A percentile compares a stretch with the other conserved stretches of the same genome.
phyloP scores from a whole-genome alignment of 192 early-diverging fungal genomes.

The Rhizoclosmatium sp. region DNA sequence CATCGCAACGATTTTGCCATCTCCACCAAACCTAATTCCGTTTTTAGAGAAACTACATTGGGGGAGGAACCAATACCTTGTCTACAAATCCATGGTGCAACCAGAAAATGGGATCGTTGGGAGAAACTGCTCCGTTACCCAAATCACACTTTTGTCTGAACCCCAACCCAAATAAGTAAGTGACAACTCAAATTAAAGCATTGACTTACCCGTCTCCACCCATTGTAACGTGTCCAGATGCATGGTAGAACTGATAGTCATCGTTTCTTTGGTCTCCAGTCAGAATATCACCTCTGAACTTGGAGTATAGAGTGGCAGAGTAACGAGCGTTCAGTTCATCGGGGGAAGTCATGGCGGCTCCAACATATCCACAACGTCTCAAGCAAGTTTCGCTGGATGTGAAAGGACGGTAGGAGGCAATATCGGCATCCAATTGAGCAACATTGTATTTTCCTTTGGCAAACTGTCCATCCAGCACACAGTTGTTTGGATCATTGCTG shows the following conservation, averaged over 20 bases:
- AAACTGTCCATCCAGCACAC: conserved; percentile 17
- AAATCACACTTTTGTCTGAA: conserved; percentile 3
- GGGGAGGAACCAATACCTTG: background rate
- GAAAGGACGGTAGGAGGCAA: background rate
- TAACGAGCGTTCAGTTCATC: conserved; percentile 14
- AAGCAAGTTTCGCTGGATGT: conserved; percentile 18
- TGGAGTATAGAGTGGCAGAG: conserved; percentile 11
- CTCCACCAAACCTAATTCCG: conserved; percentile 28
- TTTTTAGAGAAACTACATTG: too few species aligned
- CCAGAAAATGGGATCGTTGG: conserved; percentile 32
- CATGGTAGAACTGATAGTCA: background rate
- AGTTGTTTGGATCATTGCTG: conserved; percentile 20
- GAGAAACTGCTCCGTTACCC: conserved; percentile 17
- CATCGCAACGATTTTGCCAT: conserved; percentile 21
- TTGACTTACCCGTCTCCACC: conserved; percentile 8
- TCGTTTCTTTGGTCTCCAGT: background rate
- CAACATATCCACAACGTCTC: conserved; percentile 21
- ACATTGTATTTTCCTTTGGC: background rate
- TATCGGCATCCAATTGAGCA: background rate
- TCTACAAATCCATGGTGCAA: background rate
- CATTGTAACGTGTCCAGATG: conserved; percentile 11
- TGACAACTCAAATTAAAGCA: background rate
- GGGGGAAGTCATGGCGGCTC: conserved; percentile 6
- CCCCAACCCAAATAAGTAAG: background rate
- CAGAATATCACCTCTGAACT: conserved; percentile 32